Evolutionary conservation across 1,139 yeast species (phyloP), one percentile per base, ranked within the genome.

Genomic region (Suhomyces ambrosiae): DNA sequence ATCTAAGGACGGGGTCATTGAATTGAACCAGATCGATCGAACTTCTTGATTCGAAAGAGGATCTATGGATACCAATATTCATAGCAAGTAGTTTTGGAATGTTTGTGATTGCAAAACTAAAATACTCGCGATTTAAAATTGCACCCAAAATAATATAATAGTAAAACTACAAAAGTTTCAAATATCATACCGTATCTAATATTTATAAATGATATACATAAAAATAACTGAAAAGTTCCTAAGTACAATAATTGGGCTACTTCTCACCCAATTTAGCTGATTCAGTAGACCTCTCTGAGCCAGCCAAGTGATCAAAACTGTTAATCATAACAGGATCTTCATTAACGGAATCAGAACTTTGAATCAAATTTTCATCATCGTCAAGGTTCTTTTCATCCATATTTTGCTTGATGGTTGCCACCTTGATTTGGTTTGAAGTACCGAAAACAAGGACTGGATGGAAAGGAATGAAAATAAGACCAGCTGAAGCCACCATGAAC

Each of bases 391-490:
- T 24, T 12, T 21, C 30, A 11, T 24, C 27, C 15, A 24, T 11
- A 12, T 24, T 24, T 15, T 24, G 13, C 9, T 24, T 24, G 9
- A 24, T 24, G 12, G 27, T 24, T 5, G 27, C 27, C 14, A 24
- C 56, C 40, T 56, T 64, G 32, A 69, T 56, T 9, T 57, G 53
- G 40, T 66, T 66, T 4, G 52, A 48, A 23, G 54, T 48, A 14
- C 86, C 86, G 42, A 79, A 69, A 0, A 72, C 74, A 47, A 71
- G 52, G 8, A 82, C 83, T 0, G 95, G 95, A 53, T 84, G 85
- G 57, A 78, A 68, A 0, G 80, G 65, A 3, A 83, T 56, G 40
- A 82, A 61, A 3, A 75, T 46, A 2, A 72, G 35, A 5, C 74
- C 74, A 9, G 67, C 63, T 24, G 67, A 49, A 3, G 70, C 65